Percentiles rank a stretch among this genome's conserved stretches.
phyloP scores from a whole-genome alignment of 768 basidiomycete species.

The Trametes gibbosa region DNA sequence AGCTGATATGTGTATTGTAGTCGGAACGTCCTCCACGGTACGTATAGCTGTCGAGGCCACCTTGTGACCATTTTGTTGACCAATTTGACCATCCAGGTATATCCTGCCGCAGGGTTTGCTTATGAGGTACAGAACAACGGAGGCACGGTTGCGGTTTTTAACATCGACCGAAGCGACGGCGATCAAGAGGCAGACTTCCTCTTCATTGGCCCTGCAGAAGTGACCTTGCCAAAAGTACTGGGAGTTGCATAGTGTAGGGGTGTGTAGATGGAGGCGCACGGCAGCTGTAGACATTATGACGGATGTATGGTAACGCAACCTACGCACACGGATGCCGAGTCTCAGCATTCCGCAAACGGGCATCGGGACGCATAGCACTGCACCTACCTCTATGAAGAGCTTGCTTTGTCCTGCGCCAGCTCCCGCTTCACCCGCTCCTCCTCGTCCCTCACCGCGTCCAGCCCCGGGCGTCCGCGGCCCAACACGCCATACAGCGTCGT shows the following conservation, averaged over 20 bases:
- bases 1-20: constrained; percentile 37
- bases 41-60: constrained; percentile 6
- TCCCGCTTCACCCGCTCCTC: constrained; percentile 22
- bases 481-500: constrained; percentile 55
- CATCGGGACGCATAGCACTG: neutral
- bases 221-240: constrained; percentile 41
- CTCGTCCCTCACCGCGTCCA: constrained; percentile 47
- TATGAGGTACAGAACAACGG: constrained; percentile 27
- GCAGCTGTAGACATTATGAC: neutral
- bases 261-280: neutral
- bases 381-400: neutral
- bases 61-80: neutral
- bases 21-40: constrained; percentile 41
- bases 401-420: neutral
- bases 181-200: constrained; percentile 47
- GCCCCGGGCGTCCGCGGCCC: constrained; percentile 36
- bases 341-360: neutral
- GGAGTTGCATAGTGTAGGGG: constrained; percentile 19
- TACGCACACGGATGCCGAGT: neutral
- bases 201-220: constrained; percentile 50
- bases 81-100: constrained; percentile 24
- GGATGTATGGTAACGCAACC: constrained; percentile 4
- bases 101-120: constrained; percentile 34
- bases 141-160: constrained; percentile 38
- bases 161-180: constrained; percentile 32